phyloP scores from a whole-genome alignment of 352 stramenopile species.

The Phytophthora gonapodyides region DNA sequence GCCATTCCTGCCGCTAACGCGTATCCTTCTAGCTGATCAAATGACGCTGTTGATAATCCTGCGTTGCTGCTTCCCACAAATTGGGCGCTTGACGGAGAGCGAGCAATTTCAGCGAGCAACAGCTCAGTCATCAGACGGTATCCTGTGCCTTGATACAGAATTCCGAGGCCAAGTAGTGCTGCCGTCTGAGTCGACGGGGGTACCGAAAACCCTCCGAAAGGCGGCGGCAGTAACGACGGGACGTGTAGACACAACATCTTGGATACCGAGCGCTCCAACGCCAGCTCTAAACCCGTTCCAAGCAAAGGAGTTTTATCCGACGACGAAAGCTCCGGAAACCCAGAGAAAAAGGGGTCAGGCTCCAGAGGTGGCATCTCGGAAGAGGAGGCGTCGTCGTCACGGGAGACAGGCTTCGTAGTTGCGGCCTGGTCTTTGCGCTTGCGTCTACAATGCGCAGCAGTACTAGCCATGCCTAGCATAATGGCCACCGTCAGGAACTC shows the following conservation, averaged over 20 bases:
- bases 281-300: constrained; percentile 58
- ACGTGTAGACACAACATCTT: constrained; percentile 99
- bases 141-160: constrained; percentile 95
- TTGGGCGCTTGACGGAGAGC: constrained; percentile 75
- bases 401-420: constrained; percentile 8
- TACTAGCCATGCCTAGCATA: constrained; percentile 96
- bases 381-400: constrained; percentile 1
- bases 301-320: constrained; percentile 42
- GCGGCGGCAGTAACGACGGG: constrained; percentile 93
- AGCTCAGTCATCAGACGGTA: constrained; percentile 98
- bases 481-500: constrained; percentile 97
- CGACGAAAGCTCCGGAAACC: constrained; percentile 30
- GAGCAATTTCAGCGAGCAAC: constrained; percentile 96
- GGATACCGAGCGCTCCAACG: constrained; percentile 89
- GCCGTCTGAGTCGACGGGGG: constrained; percentile 94
- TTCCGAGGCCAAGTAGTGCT: constrained; percentile 94
- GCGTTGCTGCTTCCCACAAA: constrained; percentile 57
- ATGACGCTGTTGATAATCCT: constrained; percentile 53
- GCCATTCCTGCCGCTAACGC: constrained; percentile 91
- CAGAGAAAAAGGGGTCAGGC: constrained; percentile 28
- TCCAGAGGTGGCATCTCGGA: constrained; percentile 24
- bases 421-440: constrained; percentile 35
- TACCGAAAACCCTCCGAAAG: constrained; percentile 96
- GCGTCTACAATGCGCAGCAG: constrained; percentile 88
- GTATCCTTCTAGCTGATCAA: constrained; percentile 95